These are phyloP conservation scores for Phalaenopsis equestris DNA, from an alignment of 106 monocot genomes.

Conservation along the genomic window DNA sequence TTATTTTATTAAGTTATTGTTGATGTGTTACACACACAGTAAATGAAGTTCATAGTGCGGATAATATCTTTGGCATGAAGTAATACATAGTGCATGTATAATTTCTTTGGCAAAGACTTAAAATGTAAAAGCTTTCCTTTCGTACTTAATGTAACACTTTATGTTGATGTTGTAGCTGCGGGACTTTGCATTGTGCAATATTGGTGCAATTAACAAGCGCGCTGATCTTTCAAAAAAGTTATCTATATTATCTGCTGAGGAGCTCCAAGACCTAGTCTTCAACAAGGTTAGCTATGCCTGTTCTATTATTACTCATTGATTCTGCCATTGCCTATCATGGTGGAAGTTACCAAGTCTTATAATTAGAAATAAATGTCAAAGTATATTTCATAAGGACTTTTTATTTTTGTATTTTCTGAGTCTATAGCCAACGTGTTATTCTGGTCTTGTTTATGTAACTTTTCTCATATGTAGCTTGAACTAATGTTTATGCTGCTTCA, in stretches of 20 bases:
- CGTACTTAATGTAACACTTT: background rate
- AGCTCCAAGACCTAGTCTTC: slow-evolving; percentile 87
- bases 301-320: background rate
- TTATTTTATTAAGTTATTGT: background rate
- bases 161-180: slow-evolving; percentile 38
- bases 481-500: background rate
- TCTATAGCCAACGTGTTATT: background rate
- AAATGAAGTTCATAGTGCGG: background rate
- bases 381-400: background rate
- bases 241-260: slow-evolving; percentile 57
- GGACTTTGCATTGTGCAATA: slow-evolving; percentile 73
- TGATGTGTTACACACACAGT: background rate
- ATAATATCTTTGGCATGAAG: background rate
- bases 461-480: background rate
- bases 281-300: slow-evolving; percentile 50
- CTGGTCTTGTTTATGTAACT: background rate
- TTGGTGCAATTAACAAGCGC: slow-evolving; percentile 91
- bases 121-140: background rate
- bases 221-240: slow-evolving; percentile 82
- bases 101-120: background rate
- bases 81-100: background rate
- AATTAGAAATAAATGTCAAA: background rate
- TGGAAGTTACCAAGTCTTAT: background rate
- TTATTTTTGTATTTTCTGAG: background rate
- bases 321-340: background rate